Conservation (phyloP, 148 eudicot genomes). For the Bassia scoparia region DNA sequence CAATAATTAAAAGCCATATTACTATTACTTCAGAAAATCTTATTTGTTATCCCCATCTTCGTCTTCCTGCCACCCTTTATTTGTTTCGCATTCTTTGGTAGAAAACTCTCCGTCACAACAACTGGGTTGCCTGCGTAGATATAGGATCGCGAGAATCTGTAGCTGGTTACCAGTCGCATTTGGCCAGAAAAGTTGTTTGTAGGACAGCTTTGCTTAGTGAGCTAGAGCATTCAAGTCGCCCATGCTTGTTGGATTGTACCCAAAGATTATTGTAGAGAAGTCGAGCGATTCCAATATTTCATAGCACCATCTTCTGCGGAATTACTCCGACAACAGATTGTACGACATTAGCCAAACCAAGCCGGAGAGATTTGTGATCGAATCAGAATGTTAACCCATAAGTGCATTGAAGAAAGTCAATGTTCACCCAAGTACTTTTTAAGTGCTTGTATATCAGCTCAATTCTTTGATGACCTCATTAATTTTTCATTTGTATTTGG, state of each 20-base stretch:
- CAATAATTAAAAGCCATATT: too few relatives aligned
- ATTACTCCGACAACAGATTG: constrained; percentile 15
- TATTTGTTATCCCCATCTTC: constrained; percentile 19
- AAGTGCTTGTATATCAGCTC: constrained; percentile 3
- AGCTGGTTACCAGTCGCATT: constrained; percentile 24
- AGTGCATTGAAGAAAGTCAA: constrained; percentile 29
- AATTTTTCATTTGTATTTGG: too few relatives aligned
- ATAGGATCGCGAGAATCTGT: constrained; percentile 19
- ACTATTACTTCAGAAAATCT: too few relatives aligned
- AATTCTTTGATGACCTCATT: constrained; percentile 16
- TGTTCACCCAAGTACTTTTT: constrained; percentile 6
- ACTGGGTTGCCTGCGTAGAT: constrained; percentile 18
- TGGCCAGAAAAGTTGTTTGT: constrained; percentile 23
- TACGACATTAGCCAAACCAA: constrained; percentile 18
- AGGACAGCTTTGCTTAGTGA: constrained; percentile 22
- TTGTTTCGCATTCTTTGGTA: constrained; percentile 7
- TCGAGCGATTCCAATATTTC: constrained; percentile 26
- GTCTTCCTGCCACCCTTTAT: not conserved
- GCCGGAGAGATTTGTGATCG: constrained; percentile 9
- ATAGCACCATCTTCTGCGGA: constrained; percentile 17
- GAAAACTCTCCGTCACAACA: constrained; percentile 23
- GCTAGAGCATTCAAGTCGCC: not conserved
- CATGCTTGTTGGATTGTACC: constrained; percentile 25
- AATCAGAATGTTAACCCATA: constrained; percentile 16
- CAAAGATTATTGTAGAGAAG: constrained; percentile 21